Percentiles rank a stretch among this genome's conserved stretches.
Evolutionary conservation across 1,284 basidiomycete genomes (phyloP).

Genomic region (Moesziomyces sp.): DNA sequence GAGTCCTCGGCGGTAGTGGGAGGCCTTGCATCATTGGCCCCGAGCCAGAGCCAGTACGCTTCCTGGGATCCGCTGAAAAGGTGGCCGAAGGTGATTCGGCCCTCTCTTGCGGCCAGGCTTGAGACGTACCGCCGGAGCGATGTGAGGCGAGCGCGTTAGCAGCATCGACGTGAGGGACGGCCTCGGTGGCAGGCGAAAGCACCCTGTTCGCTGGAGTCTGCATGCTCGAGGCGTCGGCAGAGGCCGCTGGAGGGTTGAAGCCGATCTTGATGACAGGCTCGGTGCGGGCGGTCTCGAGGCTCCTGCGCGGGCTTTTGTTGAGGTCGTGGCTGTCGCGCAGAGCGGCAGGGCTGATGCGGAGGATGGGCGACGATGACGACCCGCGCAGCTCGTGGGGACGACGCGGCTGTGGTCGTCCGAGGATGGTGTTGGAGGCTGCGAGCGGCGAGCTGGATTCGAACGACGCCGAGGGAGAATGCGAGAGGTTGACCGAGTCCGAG

Average conservation of each 20-base stretch:
- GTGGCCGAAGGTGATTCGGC: constrained; percentile 31
- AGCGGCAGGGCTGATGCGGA: constrained; percentile 28
- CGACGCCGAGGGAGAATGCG: constrained; percentile 37
- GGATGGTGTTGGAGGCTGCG: constrained; percentile 15
- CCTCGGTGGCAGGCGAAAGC: constrained; percentile 39
- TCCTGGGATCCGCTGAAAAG: constrained; percentile 24
- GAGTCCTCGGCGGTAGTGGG: constrained; percentile 30
- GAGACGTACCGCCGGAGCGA: constrained; percentile 22
- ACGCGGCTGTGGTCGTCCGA: constrained; percentile 41
- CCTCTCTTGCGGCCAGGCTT: constrained; percentile 36
- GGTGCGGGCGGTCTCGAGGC: constrained; percentile 25
- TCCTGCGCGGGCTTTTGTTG: constrained; percentile 30
- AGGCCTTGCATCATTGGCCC: constrained; percentile 21
- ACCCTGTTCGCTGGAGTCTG: constrained; percentile 36
- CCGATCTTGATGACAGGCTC: constrained; percentile 41
- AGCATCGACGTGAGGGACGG: constrained; percentile 31
- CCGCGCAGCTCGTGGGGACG: constrained; percentile 47
- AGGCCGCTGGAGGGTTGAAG: constrained; percentile 15
- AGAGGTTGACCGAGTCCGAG: constrained; percentile 32
- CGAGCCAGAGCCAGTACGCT: constrained; percentile 24
- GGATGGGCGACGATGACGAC: constrained; percentile 38
- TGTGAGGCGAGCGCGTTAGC: constrained; percentile 32
- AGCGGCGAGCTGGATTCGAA: constrained; percentile 34
- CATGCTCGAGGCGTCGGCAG: constrained; percentile 9
- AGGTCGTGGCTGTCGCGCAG: constrained; percentile 27